Evolutionary conservation across 1,284 basidiomycete species (phyloP).

Genomic region (Cyathus olla): DNA sequence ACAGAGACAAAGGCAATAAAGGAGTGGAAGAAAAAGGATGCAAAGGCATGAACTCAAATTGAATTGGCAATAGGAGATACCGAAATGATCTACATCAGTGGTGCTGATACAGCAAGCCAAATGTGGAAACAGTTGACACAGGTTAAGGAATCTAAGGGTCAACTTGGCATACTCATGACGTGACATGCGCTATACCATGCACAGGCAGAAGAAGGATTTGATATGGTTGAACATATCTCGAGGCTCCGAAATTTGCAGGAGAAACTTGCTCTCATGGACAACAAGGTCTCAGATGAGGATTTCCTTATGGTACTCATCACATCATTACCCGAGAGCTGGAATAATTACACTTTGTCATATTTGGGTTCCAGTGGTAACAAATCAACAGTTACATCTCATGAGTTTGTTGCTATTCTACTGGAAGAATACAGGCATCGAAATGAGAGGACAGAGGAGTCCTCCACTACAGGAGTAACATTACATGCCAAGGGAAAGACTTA

Average conservation of each 20-base stretch:
- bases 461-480: slow-evolving; percentile 5
- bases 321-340: too few species aligned
- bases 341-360: slow-evolving; percentile 31
- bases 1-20: slow-evolving; percentile 7
- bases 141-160: slow-evolving; percentile 36
- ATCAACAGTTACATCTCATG: slow-evolving; percentile 37
- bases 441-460: slow-evolving; percentile 15
- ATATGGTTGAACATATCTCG: slow-evolving; percentile 30
- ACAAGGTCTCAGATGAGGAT: slow-evolving; percentile 26
- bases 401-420: slow-evolving; percentile 28
- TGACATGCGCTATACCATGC: slow-evolving; percentile 22
- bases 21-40: slow-evolving; percentile 29
- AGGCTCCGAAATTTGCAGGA: slow-evolving; percentile 27
- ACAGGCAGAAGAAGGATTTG: slow-evolving; percentile 24
- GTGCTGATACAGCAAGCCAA: slow-evolving; percentile 26
- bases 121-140: slow-evolving; percentile 36
- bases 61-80: slow-evolving; percentile 33
- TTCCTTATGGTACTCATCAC: too few species aligned
- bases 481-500: slow-evolving; percentile 10
- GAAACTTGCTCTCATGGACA: slow-evolving; percentile 24
- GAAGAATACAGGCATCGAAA: slow-evolving; percentile 23
- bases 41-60: slow-evolving; percentile 29
- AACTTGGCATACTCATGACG: slow-evolving; percentile 28
- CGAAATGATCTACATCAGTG: slow-evolving; percentile 37
- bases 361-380: slow-evolving; percentile 16